Base-by-base conservation (phyloP, 2,329 filamentous ascomycete species). In the Aspergillus pseudonomiae region DNA sequence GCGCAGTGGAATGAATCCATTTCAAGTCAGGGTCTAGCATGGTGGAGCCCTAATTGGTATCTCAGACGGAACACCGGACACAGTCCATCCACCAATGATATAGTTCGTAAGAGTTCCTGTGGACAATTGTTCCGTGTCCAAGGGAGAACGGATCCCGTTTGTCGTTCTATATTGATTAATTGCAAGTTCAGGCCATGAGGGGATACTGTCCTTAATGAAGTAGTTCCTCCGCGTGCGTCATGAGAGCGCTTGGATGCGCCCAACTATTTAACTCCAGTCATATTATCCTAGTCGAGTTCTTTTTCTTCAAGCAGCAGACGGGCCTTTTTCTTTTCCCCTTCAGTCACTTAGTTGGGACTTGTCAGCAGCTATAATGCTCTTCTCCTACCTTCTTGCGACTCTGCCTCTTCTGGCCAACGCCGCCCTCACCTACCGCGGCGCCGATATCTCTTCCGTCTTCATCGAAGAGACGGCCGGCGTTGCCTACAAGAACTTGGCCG, bases 401-500 rank as follows among this genome's bases (percentile, higher is more conserved):
- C 61, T 71, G 26, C 66, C 64, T n/a, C 36, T 62, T 2, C 24
- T 64, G 21, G 34, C 65, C 41, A 68, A 75, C 3, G 82, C 82
- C 2, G 81, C 85, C 30, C 80, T 92, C 4, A 84, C 83, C 1
- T 89, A 89, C 76, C 87, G 85, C 66, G 89, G 90, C 10, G 88
- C 86, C 4, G 89, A 92, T 77, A 91, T 89, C 84, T 91, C 89
- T 1, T 92, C 90, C 0, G 82, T 89, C 1, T 74, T 84, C 0
- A 76, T 91, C 7, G 86, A 90, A 70, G 89, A 92, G 72, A 78
- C 81, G 2, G 80, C 84, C 0, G 89, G 88, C 1, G 83, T 86
- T 65, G 78, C 78, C 0, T 92, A 90, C 80, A 88, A 86, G 67
- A 85, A 83, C 56, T 74, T 81, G 0, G 79, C 81, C 24, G 88